Evolutionary conservation across 352 stramenopile species (phyloP).

Genomic region (Peronospora belbahrii): DNA sequence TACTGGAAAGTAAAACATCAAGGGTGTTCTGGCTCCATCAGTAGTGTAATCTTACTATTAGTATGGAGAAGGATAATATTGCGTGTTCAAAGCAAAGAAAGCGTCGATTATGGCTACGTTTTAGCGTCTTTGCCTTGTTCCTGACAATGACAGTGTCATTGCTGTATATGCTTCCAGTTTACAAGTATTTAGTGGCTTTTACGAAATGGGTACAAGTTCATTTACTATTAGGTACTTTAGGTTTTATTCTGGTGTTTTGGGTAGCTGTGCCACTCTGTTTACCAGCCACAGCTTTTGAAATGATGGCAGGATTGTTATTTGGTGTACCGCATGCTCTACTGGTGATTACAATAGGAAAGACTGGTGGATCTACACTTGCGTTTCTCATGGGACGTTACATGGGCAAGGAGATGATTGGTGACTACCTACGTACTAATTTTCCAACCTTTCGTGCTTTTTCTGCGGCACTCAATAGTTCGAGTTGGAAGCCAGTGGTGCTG

Average conservation of each 20-base stretch:
- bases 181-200: slow-evolving; percentile 31
- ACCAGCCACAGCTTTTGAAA: slow-evolving; percentile 57
- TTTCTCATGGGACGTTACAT: slow-evolving; percentile 52
- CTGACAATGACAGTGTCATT: slow-evolving; percentile 10
- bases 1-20: too few species aligned
- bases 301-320: slow-evolving; percentile 59
- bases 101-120: slow-evolving; percentile 20
- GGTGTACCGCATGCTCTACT: slow-evolving; percentile 39
- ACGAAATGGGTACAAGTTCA: slow-evolving; percentile 47
- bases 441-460: slow-evolving; percentile 64
- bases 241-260: slow-evolving; percentile 48
- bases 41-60: too few species aligned
- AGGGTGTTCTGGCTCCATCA: too few species aligned
- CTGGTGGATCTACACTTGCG: slow-evolving; percentile 52
- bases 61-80: background rate
- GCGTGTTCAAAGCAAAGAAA: background rate
- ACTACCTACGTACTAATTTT: slow-evolving; percentile 53
- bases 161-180: slow-evolving; percentile 41
- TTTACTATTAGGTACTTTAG: slow-evolving; percentile 41
- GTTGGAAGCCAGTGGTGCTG: slow-evolving; percentile 71
- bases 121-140: slow-evolving; percentile 12
- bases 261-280: slow-evolving; percentile 62
- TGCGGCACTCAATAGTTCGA: slow-evolving; percentile 48
- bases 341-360: slow-evolving; percentile 62
- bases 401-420: slow-evolving; percentile 50